These are phyloP conservation scores for Epichloe sylvatica DNA, from an alignment of 2,329 filamentous ascomycete genomes.

Conservation along the genomic window DNA sequence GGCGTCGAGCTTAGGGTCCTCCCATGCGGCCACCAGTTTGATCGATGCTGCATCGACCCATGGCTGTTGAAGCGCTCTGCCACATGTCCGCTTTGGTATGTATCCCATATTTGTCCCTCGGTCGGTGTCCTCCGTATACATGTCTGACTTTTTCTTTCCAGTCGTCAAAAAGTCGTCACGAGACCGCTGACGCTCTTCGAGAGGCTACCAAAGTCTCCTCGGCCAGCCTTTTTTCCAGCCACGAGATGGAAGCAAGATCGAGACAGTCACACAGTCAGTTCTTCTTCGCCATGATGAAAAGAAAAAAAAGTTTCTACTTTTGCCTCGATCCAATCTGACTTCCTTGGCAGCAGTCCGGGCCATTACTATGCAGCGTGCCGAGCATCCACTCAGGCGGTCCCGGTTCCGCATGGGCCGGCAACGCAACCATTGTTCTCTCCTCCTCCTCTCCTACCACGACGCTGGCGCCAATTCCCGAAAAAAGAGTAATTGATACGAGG, in stretches of 20 bases:
- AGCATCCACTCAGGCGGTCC: conserved; percentile 1
- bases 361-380: neutral
- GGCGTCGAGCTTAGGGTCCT: conserved; percentile 1
- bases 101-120: neutral
- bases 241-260: neutral
- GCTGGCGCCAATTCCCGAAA: neutral
- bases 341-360: neutral
- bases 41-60: conserved; percentile 3
- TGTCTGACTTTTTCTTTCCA: neutral
- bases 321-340: no score
- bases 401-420: neutral
- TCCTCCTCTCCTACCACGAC: neutral
- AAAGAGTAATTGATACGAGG: neutral
- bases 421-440: neutral
- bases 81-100: conserved; percentile 4
- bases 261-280: neutral
- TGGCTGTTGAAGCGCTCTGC: conserved; percentile 1
- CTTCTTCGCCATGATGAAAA: neutral
- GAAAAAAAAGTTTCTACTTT: no score
- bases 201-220: neutral
- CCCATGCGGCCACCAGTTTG: conserved; percentile 3
- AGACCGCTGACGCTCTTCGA: neutral
- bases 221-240: neutral
- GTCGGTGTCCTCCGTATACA: no score
- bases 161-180: neutral